These are phyloP conservation scores for Nidularia pulvinata DNA, from an alignment of 768 basidiomycete genomes.

Conservation along the genomic window DNA sequence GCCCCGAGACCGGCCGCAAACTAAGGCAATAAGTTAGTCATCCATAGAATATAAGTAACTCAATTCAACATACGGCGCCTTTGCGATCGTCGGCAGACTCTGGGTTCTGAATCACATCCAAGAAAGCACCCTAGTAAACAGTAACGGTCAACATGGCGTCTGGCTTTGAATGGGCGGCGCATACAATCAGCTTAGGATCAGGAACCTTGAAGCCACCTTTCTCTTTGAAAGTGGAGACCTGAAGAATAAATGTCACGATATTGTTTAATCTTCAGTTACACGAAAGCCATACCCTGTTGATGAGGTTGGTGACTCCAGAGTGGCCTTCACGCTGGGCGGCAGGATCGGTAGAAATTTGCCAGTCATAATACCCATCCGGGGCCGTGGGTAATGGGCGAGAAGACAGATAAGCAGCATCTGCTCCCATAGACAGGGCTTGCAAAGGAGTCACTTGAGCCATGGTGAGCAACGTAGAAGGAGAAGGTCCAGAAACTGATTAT, in stretches of 20 bases:
- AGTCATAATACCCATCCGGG: slow-evolving; percentile 44
- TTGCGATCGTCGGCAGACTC: slow-evolving; percentile 43
- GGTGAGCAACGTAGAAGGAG: not conserved
- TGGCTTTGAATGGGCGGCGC: not conserved
- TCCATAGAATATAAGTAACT: not conserved
- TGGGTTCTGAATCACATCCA: slow-evolving; percentile 23
- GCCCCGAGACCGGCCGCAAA: slow-evolving; percentile 23
- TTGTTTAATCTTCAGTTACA: no score
- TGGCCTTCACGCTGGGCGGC: slow-evolving; percentile 24
- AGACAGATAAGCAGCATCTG: slow-evolving; percentile 30
- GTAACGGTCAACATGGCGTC: not conserved
- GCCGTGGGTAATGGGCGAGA: slow-evolving; percentile 33
- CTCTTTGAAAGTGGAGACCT: slow-evolving; percentile 15
- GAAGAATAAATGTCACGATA: not conserved
- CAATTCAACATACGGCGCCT: slow-evolving; percentile 16
- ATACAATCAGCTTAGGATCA: slow-evolving; percentile 16
- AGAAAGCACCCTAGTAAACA: slow-evolving; percentile 21
- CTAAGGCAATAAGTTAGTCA: slow-evolving; percentile 8
- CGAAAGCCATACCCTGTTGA: not conserved
- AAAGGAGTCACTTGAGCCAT: not conserved
- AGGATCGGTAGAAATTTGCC: slow-evolving; percentile 27
- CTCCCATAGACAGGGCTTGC: not conserved
- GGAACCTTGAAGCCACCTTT: slow-evolving; percentile 18
- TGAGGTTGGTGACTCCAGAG: slow-evolving; percentile 28
- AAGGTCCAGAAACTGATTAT: no score